Base-by-base conservation (phyloP, 2,329 filamentous ascomycete genomes). In the Aureobasidium musti region DNA sequence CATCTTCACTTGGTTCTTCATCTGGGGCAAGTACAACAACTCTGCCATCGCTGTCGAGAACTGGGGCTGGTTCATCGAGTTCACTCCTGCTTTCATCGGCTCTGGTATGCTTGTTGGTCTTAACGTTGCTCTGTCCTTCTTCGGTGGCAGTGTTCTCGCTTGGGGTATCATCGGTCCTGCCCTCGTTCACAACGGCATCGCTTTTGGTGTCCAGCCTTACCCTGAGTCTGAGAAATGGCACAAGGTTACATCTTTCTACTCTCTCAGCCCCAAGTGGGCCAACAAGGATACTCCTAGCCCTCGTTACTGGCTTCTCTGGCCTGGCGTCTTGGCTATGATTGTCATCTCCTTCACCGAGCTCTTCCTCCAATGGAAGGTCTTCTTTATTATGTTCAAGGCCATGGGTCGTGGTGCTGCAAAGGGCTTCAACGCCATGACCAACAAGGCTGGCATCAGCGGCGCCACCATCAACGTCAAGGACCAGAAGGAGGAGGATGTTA, bases 31-130 rank as follows among this genome's bases (percentile, higher is more conserved):
- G 35, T 81, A 84, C 74, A 79, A 74, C 21, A 84, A 81, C 69
- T 74, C 73, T 21, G 83, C 82, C 0, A 77, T 85, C 49, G 77
- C 79, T 54, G 80, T 84, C 30, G 84, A 87, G 73, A 85, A 82
- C 73, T 87, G 85, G 85, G 83, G 83, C 6, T 87, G 85, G 85
- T 80, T 83, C 69, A 77, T 86, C 49, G 84, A 87, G 69, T 81
- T 81, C 68, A 87, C 85, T 0, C 85, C 85, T 0, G 85, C 85
- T 37, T 87, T 87, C 75, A 85, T 87, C 69, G 85, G 85, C 1
- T 81, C 80, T 47, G 84, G 84, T 57, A 83, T 86, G 74, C 79
- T 86, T 37, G 83, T 85, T 69, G 84, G 84, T 67, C 75, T 85
- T 68, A 86, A 86, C 73, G 80, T 83, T 21, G 82, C 84, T n/a